Conservation (phyloP, 2,329 filamentous ascomycete species). For the Fusarium vanettenii region DNA sequence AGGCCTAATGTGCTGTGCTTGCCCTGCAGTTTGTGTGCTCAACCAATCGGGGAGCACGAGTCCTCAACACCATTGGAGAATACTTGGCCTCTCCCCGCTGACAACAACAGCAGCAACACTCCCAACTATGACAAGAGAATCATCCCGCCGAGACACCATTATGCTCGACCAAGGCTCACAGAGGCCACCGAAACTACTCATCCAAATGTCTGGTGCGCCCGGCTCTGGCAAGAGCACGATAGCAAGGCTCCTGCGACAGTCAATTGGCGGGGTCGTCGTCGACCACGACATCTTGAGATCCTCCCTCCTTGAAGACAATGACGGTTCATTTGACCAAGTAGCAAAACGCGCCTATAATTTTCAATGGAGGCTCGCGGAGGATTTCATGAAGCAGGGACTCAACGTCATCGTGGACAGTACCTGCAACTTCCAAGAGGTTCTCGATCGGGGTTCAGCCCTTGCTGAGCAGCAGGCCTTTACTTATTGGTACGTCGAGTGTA, state of each 20-base stretch:
- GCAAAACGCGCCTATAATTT: constrained; percentile 49
- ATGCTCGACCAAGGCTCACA: neutral
- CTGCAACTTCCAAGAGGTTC: constrained; percentile 49
- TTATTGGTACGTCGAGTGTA: constrained; percentile 50
- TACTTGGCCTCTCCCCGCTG: neutral
- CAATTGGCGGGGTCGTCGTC: constrained; percentile 47
- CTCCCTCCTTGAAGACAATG: constrained; percentile 42
- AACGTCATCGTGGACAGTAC: constrained; percentile 52
- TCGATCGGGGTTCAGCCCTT: constrained; percentile 45
- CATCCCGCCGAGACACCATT: neutral
- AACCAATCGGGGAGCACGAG: neutral
- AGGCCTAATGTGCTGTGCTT: neutral
- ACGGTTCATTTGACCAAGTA: constrained; percentile 44
- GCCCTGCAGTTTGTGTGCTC: neutral
- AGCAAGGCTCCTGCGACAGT: constrained; percentile 42
- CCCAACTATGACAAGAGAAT: neutral
- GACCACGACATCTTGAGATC: constrained; percentile 52
- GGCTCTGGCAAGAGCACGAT: constrained; percentile 54
- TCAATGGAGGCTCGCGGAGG: constrained; percentile 50
- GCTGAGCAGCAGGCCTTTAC: constrained; percentile 31
- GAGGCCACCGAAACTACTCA: neutral
- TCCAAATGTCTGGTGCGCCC: constrained; percentile 53
- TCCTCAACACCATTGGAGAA: neutral
- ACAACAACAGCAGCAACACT: neutral
- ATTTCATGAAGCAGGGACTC: constrained; percentile 48